Base-by-base conservation (phyloP, 805 yeast genomes). In the Saccharomycopsis synnaedendra region DNA sequence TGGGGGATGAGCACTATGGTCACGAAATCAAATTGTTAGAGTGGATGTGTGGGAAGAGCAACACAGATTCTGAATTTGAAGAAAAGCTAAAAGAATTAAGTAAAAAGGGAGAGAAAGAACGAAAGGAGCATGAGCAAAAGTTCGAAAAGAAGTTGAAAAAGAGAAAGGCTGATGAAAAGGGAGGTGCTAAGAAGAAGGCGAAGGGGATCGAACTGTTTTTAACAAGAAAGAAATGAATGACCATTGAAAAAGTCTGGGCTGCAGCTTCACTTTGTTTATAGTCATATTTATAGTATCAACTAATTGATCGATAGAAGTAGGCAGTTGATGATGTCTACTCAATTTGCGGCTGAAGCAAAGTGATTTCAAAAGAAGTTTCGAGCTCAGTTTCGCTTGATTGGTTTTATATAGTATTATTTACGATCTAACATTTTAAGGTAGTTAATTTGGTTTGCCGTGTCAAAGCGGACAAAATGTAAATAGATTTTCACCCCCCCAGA, bases 21-120 rank as follows among this genome's bases (percentile, higher is more conserved):
- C 83, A 80, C 47, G 97, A 89, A 62, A 81, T 89, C 54, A 83
- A 85, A 52, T 57, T 84, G 35, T 66, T 93, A 44, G 93, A 87
- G 61, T 86, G 94, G 90, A 65, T 90, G 37, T 76, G 74, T 34
- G 94, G 78, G 2, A 74, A 68, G 47, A 39, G 57, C 5, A 60
- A 46, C 1, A 80, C 76, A 41, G 85, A 83, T 41, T 27, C 32
- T 11, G 47, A 43, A 9, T 39, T 33, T 19, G 30, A 36, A 27
- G 39, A 47, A 31, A 47, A 39, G 33, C 27, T 29, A 30, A 11
- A 31, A 28, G 30, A 39, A 30, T 39, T 47, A n/a, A 29, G 41
- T 33, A 34, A 32, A 31, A 43, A 43, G 10, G 51, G 51, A 4
- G 41, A 39, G 5, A 11, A 5, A 2, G 51, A 47, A 30, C 39